Percentiles rank a stretch among this genome's conserved stretches.
Conservation (phyloP, 73 alveolate genomes). For the Paramecium bursaria region DNA sequence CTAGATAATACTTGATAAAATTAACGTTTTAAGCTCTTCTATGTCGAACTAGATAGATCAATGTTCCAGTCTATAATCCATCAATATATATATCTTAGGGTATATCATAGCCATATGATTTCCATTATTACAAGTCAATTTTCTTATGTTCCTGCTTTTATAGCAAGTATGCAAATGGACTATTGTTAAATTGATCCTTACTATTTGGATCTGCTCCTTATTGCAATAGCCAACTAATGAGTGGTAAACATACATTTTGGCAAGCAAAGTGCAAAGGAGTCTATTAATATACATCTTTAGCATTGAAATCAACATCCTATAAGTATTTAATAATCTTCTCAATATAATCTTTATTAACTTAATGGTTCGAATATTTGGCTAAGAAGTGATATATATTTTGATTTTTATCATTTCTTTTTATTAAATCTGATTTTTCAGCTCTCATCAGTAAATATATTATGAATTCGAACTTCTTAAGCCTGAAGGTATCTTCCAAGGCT, state of each 20-base stretch:
- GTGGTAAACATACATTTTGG: slow-evolving; percentile 23
- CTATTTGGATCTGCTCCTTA: slow-evolving; percentile 50
- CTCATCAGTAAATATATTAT: slow-evolving; percentile 76
- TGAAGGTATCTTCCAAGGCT: slow-evolving; percentile 87
- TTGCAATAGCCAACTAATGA: slow-evolving; percentile 63
- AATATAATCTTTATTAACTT: no score
- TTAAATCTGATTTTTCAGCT: slow-evolving; percentile 67
- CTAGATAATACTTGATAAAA: not conserved
- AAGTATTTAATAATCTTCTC: no score
- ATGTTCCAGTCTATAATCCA: no score
- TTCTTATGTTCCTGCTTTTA: slow-evolving; percentile 42
- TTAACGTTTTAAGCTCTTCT: not conserved
- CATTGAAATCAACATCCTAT: slow-evolving; percentile 75
- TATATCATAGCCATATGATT: no score
- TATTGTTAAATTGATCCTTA: slow-evolving; percentile 20
- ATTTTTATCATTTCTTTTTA: slow-evolving; percentile 63
- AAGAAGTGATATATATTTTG: slow-evolving; percentile 79
- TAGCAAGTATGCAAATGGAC: slow-evolving; percentile 47
- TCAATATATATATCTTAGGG: no score
- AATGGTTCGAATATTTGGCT: no score
- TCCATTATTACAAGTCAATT: no score
- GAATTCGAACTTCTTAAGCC: slow-evolving; percentile 72
- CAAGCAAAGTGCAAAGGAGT: slow-evolving; percentile 83
- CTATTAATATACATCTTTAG: slow-evolving; percentile 70
- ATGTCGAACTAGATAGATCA: slow-evolving; percentile 9